phyloP scores from a whole-genome alignment of 768 basidiomycete species.

The Termitomyces sp. region DNA sequence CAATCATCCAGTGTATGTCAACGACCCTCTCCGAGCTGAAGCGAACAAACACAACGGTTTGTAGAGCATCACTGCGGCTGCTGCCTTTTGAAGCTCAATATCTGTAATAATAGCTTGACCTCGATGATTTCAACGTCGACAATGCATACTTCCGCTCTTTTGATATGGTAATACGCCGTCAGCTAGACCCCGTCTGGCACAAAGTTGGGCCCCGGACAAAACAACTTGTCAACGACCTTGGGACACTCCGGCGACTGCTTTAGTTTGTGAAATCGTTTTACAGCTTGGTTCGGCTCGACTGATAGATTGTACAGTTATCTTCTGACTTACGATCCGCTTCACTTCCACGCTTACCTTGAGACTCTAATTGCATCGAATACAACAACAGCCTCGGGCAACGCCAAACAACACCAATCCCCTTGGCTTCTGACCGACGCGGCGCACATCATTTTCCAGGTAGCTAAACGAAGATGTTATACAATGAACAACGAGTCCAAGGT shows the following conservation, averaged over 20 bases:
- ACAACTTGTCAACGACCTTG: conserved; percentile 86
- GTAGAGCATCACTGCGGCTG: conserved; percentile 26
- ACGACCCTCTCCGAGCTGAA: conserved; percentile 87
- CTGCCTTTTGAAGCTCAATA: neutral
- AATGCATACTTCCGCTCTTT: conserved; percentile 94
- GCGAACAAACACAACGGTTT: conserved; percentile 68
- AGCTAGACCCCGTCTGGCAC: conserved; percentile 95
- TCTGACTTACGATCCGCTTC: conserved; percentile 85
- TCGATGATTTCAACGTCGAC: conserved; percentile 90
- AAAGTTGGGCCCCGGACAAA: conserved; percentile 92
- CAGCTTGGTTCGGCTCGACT: neutral
- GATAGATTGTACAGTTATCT: conserved; percentile 56
- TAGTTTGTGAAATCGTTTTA: conserved; percentile 43
- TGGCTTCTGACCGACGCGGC: conserved; percentile 95
- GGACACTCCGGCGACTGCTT: conserved; percentile 78
- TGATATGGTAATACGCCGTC: conserved; percentile 81
- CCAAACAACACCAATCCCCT: conserved; percentile 68
- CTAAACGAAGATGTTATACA: conserved; percentile 79
- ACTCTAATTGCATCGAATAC: conserved; percentile 67
- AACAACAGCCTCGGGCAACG: conserved; percentile 41
- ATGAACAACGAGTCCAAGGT: conserved; percentile 29
- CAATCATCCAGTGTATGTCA: conserved; percentile 92
- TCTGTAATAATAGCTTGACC: conserved; percentile 61
- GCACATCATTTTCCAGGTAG: conserved; percentile 76
- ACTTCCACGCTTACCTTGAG: conserved; percentile 90